Conservation (phyloP, 2,329 filamentous ascomycete genomes). For the Exophiala aquamarina region DNA sequence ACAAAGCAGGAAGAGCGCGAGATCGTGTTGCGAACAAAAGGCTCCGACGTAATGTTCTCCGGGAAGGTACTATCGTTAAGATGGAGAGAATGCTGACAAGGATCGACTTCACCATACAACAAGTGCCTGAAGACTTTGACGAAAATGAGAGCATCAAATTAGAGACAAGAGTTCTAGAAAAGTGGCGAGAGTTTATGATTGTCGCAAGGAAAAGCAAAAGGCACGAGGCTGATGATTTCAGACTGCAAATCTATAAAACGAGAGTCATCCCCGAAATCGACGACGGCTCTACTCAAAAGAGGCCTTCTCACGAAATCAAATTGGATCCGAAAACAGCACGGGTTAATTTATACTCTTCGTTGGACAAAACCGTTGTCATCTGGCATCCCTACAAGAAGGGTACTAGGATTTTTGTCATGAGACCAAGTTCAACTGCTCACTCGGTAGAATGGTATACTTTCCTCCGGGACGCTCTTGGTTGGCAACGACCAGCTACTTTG, state of each 20-base stretch:
- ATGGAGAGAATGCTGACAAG: slow-evolving; percentile 69
- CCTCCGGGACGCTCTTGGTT: slow-evolving; percentile 59
- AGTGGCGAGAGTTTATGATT: slow-evolving; percentile 64
- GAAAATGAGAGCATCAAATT: slow-evolving; percentile 63
- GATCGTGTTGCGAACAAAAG: slow-evolving; percentile 36
- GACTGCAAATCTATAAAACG: slow-evolving; percentile 62
- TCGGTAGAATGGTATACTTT: slow-evolving; percentile 71
- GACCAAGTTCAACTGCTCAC: slow-evolving; percentile 59
- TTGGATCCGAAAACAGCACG: slow-evolving; percentile 54
- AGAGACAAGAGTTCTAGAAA: slow-evolving; percentile 59
- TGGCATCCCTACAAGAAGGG: slow-evolving; percentile 57
- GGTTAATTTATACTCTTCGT: slow-evolving; percentile 64
- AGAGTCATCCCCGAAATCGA: slow-evolving; percentile 64
- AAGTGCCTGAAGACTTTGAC: slow-evolving; percentile 61
- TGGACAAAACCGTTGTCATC: slow-evolving; percentile 67
- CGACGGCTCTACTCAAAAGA: slow-evolving; percentile 51
- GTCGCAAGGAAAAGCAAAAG: slow-evolving; percentile 59
- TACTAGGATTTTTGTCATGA: slow-evolving; percentile 62
- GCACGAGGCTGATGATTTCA: slow-evolving; percentile 55
- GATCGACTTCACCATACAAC: slow-evolving; percentile 54
- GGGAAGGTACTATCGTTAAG: slow-evolving; percentile 64
- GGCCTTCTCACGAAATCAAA: slow-evolving; percentile 58
- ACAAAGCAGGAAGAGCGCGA: slow-evolving; percentile 38
- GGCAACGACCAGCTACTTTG: slow-evolving; percentile 55
- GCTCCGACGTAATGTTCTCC: slow-evolving; percentile 39